Base-by-base conservation (phyloP, 202 grass and related monocot species). In the Schoenoplectus tabernaemontani region DNA sequence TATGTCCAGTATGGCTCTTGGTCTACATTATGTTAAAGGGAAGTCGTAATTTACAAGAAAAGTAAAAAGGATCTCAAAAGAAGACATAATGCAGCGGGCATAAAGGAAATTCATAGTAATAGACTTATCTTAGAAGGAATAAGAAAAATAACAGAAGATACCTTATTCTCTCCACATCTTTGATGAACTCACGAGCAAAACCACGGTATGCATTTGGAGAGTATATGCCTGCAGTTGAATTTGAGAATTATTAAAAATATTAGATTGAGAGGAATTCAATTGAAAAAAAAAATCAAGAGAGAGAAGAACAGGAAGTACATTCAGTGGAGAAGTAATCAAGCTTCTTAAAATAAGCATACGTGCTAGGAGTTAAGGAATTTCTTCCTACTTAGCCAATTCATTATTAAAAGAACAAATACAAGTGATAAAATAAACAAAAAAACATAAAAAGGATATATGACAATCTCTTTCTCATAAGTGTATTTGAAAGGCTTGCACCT, bases 401-500 rank as follows among this genome's bases (percentile, higher is more conserved):
- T 62, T 43, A 64, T 50, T 15, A 43, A 59, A 15, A 50, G 59
- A 37, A 61, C 22, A 44, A 60, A 26, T 12, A 57, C 5, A 2
- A 59, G 34, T 43, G 60, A 32, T n/a, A 62, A 20, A 34, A 48
- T 38, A 8, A 63, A 63, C 4, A 47, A 65, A 70, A 73, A 61
- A 50, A 80, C 78, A 57, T 42, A 83, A 83, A 24, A 89, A 94
- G 92, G 96, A 98, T 98, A 99, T 99, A 99, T 95, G 80, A 99
- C 96, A 82, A 99, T 99, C 78, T 99, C 96, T 70, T 98, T 98
- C 79, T 99, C 96, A 20, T 99, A 99, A n/a, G 96, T 88, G 73
- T 99, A 95, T 84, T 99, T 99, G 85, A 99, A 95, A 86, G 91
- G 96, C 81, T 99, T 99, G 90, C 91, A 95, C 88, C 96, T 95